Evolutionary conservation across 805 yeast genomes (phyloP).

Genomic region (Kluyveromyces starmeri): DNA sequence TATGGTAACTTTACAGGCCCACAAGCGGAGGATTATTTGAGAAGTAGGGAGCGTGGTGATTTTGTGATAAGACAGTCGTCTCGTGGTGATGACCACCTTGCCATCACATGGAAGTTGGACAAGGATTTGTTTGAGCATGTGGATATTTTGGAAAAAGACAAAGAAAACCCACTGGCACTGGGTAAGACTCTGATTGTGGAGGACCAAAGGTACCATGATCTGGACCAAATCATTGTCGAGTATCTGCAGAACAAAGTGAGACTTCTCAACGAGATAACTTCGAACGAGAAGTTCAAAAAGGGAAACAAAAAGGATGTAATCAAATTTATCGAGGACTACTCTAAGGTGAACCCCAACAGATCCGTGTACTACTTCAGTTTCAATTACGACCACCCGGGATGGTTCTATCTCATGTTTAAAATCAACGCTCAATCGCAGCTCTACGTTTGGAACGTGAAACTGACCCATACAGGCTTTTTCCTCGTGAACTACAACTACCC

Average conservation of each 20-base stretch:
- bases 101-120: slow-evolving; percentile 94
- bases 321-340: slow-evolving; percentile 80
- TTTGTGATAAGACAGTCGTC: slow-evolving; percentile 93
- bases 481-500: slow-evolving; percentile 76
- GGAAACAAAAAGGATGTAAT: slow-evolving; percentile 75
- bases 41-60: slow-evolving; percentile 84
- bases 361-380: slow-evolving; percentile 86
- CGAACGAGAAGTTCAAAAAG: slow-evolving; percentile 75
- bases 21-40: slow-evolving; percentile 90
- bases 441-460: slow-evolving; percentile 82
- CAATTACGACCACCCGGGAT: slow-evolving; percentile 90
- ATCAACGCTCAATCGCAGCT: slow-evolving; percentile 60
- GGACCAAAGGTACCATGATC: slow-evolving; percentile 62
- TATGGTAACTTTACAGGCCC: slow-evolving; percentile 72
- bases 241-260: slow-evolving; percentile 79
- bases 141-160: slow-evolving; percentile 69
- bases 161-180: slow-evolving; percentile 51
- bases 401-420: slow-evolving; percentile 81
- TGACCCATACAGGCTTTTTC: slow-evolving; percentile 80
- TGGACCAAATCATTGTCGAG: slow-evolving; percentile 86
- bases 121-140: slow-evolving; percentile 86
- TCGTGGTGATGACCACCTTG: slow-evolving; percentile 76
- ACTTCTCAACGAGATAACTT: slow-evolving; percentile 74
- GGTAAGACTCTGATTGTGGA: slow-evolving; percentile 62
- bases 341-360: slow-evolving; percentile 83